Conservation (phyloP, 2,329 filamentous ascomycete genomes). For the Ophiostoma triangulosporum region DNA sequence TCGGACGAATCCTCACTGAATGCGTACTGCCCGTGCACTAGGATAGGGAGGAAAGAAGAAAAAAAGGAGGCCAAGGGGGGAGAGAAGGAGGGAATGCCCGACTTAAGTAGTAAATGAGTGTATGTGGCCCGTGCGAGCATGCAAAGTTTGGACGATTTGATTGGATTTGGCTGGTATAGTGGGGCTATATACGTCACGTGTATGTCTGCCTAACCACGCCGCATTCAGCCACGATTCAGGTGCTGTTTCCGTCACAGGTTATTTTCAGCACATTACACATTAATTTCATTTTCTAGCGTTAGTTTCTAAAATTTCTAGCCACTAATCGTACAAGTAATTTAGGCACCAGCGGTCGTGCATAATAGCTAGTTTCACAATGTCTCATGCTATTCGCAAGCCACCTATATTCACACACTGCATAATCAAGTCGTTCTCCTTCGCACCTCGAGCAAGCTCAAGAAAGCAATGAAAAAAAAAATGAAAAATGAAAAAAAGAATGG, state of each 20-base stretch:
- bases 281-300: no score
- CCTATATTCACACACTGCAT: neutral
- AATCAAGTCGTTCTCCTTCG: constrained; percentile 33
- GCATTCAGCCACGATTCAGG: no score
- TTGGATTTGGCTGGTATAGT: no score
- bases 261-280: no score
- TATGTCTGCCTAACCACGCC: neutral
- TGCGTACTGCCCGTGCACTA: constrained; percentile 67
- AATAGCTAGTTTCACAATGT: no score
- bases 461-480: constrained; percentile 40
- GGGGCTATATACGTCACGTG: neutral
- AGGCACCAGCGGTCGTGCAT: no score
- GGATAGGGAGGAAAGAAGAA: constrained; percentile 37
- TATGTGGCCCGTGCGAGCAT: constrained; percentile 16
- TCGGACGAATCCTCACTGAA: constrained; percentile 74
- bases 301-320: no score
- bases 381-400: no score
- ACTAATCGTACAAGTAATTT: no score
- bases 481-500: constrained; percentile 36
- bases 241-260: no score
- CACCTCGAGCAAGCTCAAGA: constrained; percentile 31
- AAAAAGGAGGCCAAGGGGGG: constrained; percentile 8
- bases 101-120: constrained; percentile 12
- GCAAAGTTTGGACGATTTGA: constrained; percentile 7
- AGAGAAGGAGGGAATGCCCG: neutral